A percentile compares a stretch with the other conserved stretches of the same genome.
Evolutionary conservation across 768 basidiomycete genomes (phyloP).

Genomic region (Xerocomus potaroensis): DNA sequence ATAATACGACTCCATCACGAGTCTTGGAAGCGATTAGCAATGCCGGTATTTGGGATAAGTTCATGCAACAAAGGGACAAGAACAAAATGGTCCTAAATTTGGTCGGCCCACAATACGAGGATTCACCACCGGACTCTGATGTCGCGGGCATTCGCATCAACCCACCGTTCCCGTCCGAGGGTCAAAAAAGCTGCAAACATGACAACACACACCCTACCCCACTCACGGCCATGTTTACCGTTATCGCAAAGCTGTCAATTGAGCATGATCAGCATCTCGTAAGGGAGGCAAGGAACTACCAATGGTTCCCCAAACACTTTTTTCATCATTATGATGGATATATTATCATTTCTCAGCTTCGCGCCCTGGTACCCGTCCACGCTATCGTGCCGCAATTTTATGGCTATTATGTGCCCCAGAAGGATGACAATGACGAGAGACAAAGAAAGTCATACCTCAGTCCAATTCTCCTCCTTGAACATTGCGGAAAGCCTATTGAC

Average conservation of each 20-base stretch:
- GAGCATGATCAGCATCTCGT: slow-evolving; percentile 35
- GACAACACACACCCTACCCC: not conserved
- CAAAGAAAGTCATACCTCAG: slow-evolving; percentile 27
- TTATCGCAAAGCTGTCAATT: slow-evolving; percentile 44
- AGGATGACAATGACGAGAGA: too few species aligned
- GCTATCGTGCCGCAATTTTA: slow-evolving; percentile 62
- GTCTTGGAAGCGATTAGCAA: not conserved
- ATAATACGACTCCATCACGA: not conserved
- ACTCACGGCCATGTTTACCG: slow-evolving; percentile 35
- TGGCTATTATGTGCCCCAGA: slow-evolving; percentile 46
- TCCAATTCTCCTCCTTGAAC: slow-evolving; percentile 45
- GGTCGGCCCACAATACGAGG: not conserved
- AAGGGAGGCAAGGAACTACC: slow-evolving; percentile 27
- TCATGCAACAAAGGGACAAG: not conserved
- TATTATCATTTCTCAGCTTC: slow-evolving; percentile 25
- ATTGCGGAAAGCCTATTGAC: slow-evolving; percentile 39
- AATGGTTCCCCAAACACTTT: slow-evolving; percentile 25
- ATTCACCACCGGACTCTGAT: not conserved
- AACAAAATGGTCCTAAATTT: not conserved
- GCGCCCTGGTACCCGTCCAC: slow-evolving; percentile 42
- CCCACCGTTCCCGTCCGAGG: slow-evolving; percentile 13
- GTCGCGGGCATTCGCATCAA: slow-evolving; percentile 10
- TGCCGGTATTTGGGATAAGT: not conserved
- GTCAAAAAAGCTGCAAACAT: slow-evolving; percentile 11
- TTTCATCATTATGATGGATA: slow-evolving; percentile 27